Evolutionary conservation across 495 filamentous ascomycete species (phyloP), one percentile per base, ranked within the genome.

Genomic region (Talaromyces ruber): DNA sequence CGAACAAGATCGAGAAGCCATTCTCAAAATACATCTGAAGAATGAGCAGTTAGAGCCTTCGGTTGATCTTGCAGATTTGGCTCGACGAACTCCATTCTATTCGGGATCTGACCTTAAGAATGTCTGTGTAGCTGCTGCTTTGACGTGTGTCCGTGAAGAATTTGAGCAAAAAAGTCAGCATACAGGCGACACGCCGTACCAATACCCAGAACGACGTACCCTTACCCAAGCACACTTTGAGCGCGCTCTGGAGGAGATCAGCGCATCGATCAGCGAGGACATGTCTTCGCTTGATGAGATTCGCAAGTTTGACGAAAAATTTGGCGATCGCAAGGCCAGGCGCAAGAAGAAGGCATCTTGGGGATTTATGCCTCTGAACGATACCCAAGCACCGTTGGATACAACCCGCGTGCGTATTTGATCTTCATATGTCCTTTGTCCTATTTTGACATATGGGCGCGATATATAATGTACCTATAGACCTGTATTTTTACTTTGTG

Each of bases 81-180:
- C 93, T 0, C 79, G 78, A 4, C 84, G 86, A 26, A 97, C 95
- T 0, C 87, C 91, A 0, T 81, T 97, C n/a, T 98, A 97, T 72
- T 97, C 92, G 0, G 94, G 94, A n/a, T 92, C 88, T 2, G 94
- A 98, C 68, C 78, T 98, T 25, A 98, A 98, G 79, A 97, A 98
- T 64, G 68, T 98, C 14, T 89, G 84, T 37, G 95, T 98, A 3
- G 88, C 92, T 4, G 94, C 94, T 0, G 94, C 94, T 1, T 81
- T 98, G 65, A 88, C 88, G 18, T 93, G 90, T 47, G 91, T 98
- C 0, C 84, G 90, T 14, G 91, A 98, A 67, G 90, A 92, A 68
- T 88, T 87, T 64, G 86, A 88, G 43, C 68, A 80, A 3, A 84
- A 84, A 7, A 76, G 81, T 3, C 77, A 77, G 47, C 82, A 85